These are phyloP conservation scores for Waltiozyma solani DNA, from an alignment of 1,139 yeast genomes.

Conservation along the genomic window DNA sequence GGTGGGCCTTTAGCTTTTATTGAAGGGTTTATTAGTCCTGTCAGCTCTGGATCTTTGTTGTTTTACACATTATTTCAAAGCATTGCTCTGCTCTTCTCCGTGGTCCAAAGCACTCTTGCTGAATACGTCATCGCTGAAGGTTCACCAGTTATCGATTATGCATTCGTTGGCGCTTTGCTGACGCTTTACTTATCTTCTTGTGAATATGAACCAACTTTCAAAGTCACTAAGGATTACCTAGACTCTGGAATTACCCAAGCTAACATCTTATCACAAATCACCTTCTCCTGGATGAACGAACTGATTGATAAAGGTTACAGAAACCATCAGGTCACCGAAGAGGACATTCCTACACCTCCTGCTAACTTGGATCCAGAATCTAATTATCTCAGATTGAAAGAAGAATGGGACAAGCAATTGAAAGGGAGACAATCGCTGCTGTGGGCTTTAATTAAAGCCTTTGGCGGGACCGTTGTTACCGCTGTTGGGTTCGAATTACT, in stretches of 20 bases:
- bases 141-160: slow-evolving; percentile 14
- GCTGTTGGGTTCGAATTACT: slow-evolving; percentile 37
- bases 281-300: slow-evolving; percentile 56
- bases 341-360: slow-evolving; percentile 47
- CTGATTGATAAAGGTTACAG: slow-evolving; percentile 39
- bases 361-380: slow-evolving; percentile 32
- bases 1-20: slow-evolving; percentile 23
- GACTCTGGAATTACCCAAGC: slow-evolving; percentile 28
- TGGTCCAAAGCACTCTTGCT: slow-evolving; percentile 19
- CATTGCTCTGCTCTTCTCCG: slow-evolving; percentile 16
- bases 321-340: slow-evolving; percentile 34
- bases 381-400: slow-evolving; percentile 23
- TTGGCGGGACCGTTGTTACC: slow-evolving; percentile 33
- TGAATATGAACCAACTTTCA: slow-evolving; percentile 34
- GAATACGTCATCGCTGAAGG: slow-evolving; percentile 17
- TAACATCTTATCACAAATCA: slow-evolving; percentile 38
- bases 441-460: slow-evolving; percentile 33
- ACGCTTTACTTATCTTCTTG: slow-evolving; percentile 31
- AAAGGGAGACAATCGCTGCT: slow-evolving; percentile 29
- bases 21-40: slow-evolving; percentile 23
- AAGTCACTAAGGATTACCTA: slow-evolving; percentile 29
- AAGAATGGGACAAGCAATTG: slow-evolving; percentile 29
- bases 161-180: slow-evolving; percentile 22
- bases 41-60: slow-evolving; percentile 21
- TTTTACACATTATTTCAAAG: slow-evolving; percentile 21